Conservation (phyloP, 805 yeast genomes). For the Suhomyces sp. region DNA sequence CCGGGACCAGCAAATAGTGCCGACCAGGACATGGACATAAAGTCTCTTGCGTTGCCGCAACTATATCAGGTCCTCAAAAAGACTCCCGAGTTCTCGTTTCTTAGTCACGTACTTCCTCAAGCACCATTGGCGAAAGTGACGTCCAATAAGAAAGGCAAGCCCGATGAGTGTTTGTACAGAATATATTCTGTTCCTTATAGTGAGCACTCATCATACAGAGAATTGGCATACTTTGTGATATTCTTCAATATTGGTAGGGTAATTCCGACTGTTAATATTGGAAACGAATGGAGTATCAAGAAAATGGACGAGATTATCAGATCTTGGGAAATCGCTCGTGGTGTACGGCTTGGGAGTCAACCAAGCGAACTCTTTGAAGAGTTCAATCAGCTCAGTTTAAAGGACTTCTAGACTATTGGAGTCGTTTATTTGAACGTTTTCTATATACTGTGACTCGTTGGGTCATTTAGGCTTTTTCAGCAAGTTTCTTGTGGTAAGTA, state of each 20-base stretch:
- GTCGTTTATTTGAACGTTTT: neutral
- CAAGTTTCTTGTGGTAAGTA: conserved; percentile 5
- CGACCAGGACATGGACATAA: conserved; percentile 3
- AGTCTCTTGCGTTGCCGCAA: neutral
- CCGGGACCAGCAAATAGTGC: conserved; percentile 9
- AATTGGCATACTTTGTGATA: conserved; percentile 63
- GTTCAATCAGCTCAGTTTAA: neutral
- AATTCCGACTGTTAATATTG: conserved; percentile 75
- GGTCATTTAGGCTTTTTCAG: neutral
- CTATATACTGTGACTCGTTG: neutral
- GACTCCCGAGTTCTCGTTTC: conserved; percentile 20
- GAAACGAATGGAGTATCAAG: conserved; percentile 18
- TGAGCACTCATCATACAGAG: conserved; percentile 90
- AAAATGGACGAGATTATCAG: conserved; percentile 33
- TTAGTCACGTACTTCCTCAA: conserved; percentile 33
- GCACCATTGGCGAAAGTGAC: conserved; percentile 11
- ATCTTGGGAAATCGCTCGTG: conserved; percentile 26
- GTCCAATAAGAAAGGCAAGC: conserved; percentile 14
- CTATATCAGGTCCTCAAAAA: conserved; percentile 14
- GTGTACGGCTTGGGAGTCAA: neutral
- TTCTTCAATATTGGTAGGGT: conserved; percentile 49
- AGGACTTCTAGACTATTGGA: neutral
- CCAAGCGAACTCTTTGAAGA: neutral
- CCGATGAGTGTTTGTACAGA: conserved; percentile 31
- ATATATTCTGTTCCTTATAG: conserved; percentile 78